phyloP scores from a whole-genome alignment of 2,329 filamentous ascomycete genomes.

The Geoglossum cookeanum region DNA sequence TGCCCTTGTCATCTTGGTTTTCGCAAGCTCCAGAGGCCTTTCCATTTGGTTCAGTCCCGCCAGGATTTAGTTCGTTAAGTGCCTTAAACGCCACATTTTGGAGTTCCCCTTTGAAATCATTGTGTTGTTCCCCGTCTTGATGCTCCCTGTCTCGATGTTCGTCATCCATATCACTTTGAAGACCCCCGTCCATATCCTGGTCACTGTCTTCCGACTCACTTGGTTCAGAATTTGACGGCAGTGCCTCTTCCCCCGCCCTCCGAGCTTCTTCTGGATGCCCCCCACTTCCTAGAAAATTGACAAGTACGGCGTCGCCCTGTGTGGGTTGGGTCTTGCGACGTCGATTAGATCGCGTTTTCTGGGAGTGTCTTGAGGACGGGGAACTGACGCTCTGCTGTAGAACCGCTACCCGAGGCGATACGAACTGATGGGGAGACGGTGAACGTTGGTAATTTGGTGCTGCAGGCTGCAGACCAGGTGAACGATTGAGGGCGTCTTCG shows the following conservation, averaged over 20 bases:
- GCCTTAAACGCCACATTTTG: not conserved
- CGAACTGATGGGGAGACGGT: slow-evolving; percentile 32
- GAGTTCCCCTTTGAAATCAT: slow-evolving; percentile 10
- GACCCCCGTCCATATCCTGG: slow-evolving; percentile 12
- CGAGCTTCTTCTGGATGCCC: slow-evolving; percentile 45
- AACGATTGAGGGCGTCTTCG: slow-evolving; percentile 24
- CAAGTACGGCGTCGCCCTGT: slow-evolving; percentile 47
- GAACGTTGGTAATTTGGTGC: slow-evolving; percentile 24
- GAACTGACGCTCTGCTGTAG: slow-evolving; percentile 20
- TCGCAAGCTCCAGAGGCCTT: not conserved
- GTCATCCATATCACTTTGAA: slow-evolving; percentile 8
- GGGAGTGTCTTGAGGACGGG: slow-evolving; percentile 26
- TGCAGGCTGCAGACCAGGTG: slow-evolving; percentile 22
- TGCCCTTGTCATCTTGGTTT: not conserved
- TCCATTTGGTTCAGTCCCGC: not conserved
- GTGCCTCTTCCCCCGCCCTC: slow-evolving; percentile 32
- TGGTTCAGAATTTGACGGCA: slow-evolving; percentile 26
- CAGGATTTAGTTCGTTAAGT: not conserved
- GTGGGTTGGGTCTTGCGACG: slow-evolving; percentile 34
- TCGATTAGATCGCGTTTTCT: slow-evolving; percentile 27
- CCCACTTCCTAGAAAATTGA: slow-evolving; percentile 39
- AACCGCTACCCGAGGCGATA: slow-evolving; percentile 16
- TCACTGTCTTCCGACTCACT: slow-evolving; percentile 16
- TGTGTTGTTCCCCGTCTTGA: not conserved
- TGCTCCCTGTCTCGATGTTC: not conserved